Evolutionary conservation across 2,329 filamentous ascomycete genomes (phyloP).

Genomic region (Colletotrichum tamarilloi): DNA sequence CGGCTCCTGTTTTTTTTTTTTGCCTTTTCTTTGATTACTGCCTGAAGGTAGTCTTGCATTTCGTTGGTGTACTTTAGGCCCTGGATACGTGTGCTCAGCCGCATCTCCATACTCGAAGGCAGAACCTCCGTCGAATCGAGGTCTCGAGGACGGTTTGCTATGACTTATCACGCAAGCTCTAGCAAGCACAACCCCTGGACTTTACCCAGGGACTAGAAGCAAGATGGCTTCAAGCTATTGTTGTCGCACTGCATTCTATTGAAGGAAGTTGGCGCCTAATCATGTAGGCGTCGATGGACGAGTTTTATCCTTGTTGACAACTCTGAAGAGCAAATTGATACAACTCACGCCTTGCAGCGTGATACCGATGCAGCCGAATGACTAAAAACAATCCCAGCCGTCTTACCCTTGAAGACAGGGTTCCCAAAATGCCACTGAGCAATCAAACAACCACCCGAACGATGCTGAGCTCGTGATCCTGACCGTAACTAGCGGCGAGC

Average conservation of each 20-base stretch:
- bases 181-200: not conserved
- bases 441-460: conserved; percentile 26
- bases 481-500: conserved; percentile 39
- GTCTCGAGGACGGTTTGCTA: not conserved
- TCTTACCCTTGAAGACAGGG: not conserved
- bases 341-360: no score
- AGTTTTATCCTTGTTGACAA: not conserved
- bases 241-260: not conserved
- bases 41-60: no score
- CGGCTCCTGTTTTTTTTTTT: no score
- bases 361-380: not conserved
- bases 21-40: no score
- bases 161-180: not conserved
- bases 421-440: not conserved
- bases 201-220: not conserved
- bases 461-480: conserved; percentile 38
- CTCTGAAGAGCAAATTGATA: no score
- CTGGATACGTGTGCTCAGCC: no score
- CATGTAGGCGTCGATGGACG: not conserved
- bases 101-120: not conserved
- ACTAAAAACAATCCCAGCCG: not conserved
- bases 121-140: not conserved
- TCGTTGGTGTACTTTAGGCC: no score
- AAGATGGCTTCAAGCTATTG: not conserved
- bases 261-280: not conserved